These are phyloP conservation scores for Lepidopterella palustris DNA, from an alignment of 495 filamentous ascomycete genomes.

Conservation along the genomic window DNA sequence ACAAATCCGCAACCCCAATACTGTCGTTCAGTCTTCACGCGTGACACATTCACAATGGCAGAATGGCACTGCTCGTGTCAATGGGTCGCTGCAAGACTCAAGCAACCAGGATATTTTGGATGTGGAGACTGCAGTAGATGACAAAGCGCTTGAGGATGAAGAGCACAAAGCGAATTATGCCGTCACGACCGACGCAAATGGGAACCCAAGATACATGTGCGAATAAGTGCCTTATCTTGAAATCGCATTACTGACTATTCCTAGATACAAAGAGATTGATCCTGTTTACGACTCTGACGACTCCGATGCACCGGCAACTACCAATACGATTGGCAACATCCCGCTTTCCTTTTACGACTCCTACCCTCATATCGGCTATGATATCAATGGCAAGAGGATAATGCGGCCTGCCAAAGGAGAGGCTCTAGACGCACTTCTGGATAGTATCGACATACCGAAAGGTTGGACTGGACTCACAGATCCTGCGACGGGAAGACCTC, in stretches of 20 bases:
- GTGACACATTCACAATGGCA: conserved; percentile 11
- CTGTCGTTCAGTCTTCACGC: conserved; percentile 23
- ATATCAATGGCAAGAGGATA: conserved; percentile 97
- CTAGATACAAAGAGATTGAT: conserved; percentile 88
- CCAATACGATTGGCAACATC: conserved; percentile 93
- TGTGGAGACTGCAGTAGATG: conserved; percentile 29
- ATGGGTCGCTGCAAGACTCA: not conserved
- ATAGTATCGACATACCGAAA: conserved; percentile 96
- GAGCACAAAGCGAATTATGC: conserved; percentile 50
- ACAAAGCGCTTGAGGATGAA: conserved; percentile 33
- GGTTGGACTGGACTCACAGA: conserved; percentile 97
- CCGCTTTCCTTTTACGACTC: conserved; percentile 91
- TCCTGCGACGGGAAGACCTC: conserved; percentile 81
- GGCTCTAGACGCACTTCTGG: conserved; percentile 85
- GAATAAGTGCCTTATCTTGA: too few relatives aligned
- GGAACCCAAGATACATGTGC: conserved; percentile 65
- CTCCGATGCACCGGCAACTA: conserved; percentile 67
- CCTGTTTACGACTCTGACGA: conserved; percentile 95
- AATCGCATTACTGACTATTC: too few relatives aligned
- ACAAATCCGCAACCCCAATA: conserved; percentile 27
- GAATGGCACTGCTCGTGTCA: conserved; percentile 5
- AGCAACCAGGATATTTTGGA: not conserved
- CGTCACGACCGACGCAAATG: conserved; percentile 61
- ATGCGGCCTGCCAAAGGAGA: conserved; percentile 91
- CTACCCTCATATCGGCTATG: conserved; percentile 96